These are phyloP conservation scores for Bocquillonia castaneifolia DNA, from an alignment of 441 rosid genomes.

Conservation along the genomic window DNA sequence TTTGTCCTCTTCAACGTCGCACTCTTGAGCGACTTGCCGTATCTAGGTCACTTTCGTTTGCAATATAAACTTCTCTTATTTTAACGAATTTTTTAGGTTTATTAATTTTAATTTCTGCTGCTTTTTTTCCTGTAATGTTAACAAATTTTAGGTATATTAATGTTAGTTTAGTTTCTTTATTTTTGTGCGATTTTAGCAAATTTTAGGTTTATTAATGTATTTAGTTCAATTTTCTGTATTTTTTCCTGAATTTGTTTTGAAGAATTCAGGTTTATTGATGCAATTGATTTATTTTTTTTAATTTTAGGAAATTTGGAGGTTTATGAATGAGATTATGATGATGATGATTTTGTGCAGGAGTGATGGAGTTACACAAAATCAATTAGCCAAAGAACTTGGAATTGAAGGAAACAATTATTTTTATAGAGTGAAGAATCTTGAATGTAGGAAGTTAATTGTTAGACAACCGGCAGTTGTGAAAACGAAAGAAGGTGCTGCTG, in stretches of 20 bases:
- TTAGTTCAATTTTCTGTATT: background rate
- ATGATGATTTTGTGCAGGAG: conserved; percentile 35
- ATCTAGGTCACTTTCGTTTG: conserved; percentile 43
- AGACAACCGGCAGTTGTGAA: conserved; percentile 70
- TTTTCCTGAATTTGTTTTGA: too few relatives aligned
- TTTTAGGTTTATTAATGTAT: background rate
- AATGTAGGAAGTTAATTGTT: conserved; percentile 68
- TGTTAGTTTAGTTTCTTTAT: too few relatives aligned
- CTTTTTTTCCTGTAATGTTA: too few relatives aligned
- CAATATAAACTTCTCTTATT: too few relatives aligned
- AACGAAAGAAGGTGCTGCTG: conserved; percentile 53
- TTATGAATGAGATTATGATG: background rate
- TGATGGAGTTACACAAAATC: conserved; percentile 71
- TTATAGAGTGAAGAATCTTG: conserved; percentile 63
- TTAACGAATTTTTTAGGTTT: too few relatives aligned
- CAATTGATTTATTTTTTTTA: background rate
- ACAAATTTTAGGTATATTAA: too few relatives aligned
- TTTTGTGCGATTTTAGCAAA: background rate
- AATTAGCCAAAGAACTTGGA: conserved; percentile 69
- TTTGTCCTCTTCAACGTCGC: conserved; percentile 47
- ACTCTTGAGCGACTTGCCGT: conserved; percentile 71
- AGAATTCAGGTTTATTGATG: too few relatives aligned
- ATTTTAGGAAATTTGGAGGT: background rate
- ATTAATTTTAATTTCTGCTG: too few relatives aligned
- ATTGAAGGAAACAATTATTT: conserved; percentile 67